Evolutionary conservation across 2,329 filamentous ascomycete genomes (phyloP).

Genomic region (Ilyonectria destructans): DNA sequence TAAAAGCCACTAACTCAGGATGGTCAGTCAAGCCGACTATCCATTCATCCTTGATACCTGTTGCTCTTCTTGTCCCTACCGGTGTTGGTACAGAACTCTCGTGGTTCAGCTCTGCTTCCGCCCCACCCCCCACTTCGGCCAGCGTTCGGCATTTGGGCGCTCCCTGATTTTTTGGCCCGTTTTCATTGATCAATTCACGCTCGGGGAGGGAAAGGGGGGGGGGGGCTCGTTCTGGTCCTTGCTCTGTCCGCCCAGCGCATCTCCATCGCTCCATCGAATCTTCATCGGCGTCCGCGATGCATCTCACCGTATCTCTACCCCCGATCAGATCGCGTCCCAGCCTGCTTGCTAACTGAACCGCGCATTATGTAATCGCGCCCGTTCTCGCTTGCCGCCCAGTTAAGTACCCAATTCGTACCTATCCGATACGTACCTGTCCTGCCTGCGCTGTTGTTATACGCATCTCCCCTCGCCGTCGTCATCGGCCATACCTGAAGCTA

Average conservation of each 20-base stretch:
- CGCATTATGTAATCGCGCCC: conserved; percentile 2
- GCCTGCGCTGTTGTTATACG: neutral
- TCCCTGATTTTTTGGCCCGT: neutral
- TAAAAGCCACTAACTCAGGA: neutral
- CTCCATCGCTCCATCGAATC: neutral
- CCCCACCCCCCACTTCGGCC: conserved; percentile 3
- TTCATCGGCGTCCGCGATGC: neutral
- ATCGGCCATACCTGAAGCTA: conserved; percentile 5
- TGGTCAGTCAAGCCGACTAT: neutral
- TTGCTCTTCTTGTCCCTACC: neutral
- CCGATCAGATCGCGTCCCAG: neutral
- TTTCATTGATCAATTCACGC: conserved; percentile 11
- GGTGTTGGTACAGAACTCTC: neutral
- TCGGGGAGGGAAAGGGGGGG: neutral
- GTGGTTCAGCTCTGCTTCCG: neutral
- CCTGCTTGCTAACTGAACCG: neutral
- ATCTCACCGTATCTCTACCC: conserved; percentile 3
- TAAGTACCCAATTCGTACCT: neutral
- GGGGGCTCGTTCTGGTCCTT: neutral
- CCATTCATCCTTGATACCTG: neutral
- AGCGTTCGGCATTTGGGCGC: neutral
- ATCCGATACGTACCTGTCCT: neutral
- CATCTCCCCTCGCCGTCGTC: conserved; percentile 3
- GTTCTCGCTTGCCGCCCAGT: neutral
- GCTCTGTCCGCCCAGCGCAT: neutral